Conservation (phyloP, 371 early-diverging fungal species). For the Batkoa obscura region DNA sequence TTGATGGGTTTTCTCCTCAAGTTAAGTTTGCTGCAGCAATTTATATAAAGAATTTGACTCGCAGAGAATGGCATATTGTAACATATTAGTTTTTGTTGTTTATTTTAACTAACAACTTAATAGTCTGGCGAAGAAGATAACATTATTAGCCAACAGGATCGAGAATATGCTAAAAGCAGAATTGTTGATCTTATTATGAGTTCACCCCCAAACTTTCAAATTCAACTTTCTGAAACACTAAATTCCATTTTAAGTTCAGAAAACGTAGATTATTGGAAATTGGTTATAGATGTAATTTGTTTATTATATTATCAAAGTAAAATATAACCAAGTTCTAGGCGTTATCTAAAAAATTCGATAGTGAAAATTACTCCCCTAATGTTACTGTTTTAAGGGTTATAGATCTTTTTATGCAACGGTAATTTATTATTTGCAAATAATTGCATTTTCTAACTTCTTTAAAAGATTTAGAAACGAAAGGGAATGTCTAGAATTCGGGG, state of each 20-base stretch:
- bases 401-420: conserved; percentile 83
- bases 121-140: conserved; percentile 25
- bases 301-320: background rate
- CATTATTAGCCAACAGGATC: conserved; percentile 42
- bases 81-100: conserved; percentile 2
- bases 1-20: conserved; percentile 24
- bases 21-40: conserved; percentile 67
- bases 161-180: conserved; percentile 50
- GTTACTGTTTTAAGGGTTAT: conserved; percentile 82
- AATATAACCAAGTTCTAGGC: conserved; percentile 20
- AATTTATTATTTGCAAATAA: conserved; percentile 3
- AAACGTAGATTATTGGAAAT: conserved; percentile 51
- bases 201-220: conserved; percentile 55
- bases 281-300: conserved; percentile 75
- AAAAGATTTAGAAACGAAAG: too few relatives aligned
- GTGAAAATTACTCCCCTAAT: conserved; percentile 59
- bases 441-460: background rate
- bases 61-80: conserved; percentile 69
- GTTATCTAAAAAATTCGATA: conserved; percentile 51
- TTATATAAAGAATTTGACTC: conserved; percentile 88
- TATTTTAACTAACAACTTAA: background rate
- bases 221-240: conserved; percentile 82
- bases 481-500: too few relatives aligned
- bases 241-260: conserved; percentile 77
- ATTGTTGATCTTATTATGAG: conserved; percentile 74